A percentile compares a stretch with the other conserved stretches of the same genome.
These are phyloP conservation scores for Fusarium azukiicola DNA, from an alignment of 2,329 filamentous ascomycete species.

Conservation along the genomic window DNA sequence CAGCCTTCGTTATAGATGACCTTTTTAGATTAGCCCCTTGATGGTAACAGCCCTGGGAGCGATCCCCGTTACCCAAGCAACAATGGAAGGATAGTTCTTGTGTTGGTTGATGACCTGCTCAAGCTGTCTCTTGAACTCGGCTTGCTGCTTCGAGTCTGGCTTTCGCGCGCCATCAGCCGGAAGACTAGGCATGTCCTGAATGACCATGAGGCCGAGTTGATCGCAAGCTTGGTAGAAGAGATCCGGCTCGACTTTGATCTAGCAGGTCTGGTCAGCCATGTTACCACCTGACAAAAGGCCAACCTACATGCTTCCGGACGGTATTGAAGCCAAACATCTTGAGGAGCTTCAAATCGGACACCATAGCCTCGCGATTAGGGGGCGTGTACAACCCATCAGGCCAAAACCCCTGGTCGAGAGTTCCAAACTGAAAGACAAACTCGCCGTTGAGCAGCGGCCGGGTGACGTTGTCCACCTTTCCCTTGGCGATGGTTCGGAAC, in stretches of 20 bases:
- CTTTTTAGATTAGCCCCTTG: background rate
- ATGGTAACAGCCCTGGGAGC: rapidly evolving
- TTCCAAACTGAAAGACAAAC: conserved; percentile 84
- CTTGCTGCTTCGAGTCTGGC: conserved; percentile 73
- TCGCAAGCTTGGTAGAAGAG: conserved; percentile 86
- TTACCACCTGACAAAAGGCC: rapidly evolving
- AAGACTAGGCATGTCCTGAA: conserved; percentile 87
- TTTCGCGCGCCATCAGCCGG: conserved; percentile 51
- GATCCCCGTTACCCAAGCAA: conserved; percentile 26
- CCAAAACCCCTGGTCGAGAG: conserved; percentile 87
- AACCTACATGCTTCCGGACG: conserved; percentile 83
- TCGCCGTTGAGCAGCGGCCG: conserved; percentile 85
- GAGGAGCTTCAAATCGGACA: conserved; percentile 81
- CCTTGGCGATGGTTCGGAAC: conserved; percentile 82
- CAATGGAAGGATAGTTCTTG: conserved; percentile 41
- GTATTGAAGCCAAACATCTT: conserved; percentile 86
- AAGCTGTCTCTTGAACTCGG: conserved; percentile 83
- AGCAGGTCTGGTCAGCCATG: background rate
- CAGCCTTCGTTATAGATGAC: conserved; percentile 46
- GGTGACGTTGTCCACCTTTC: conserved; percentile 76
- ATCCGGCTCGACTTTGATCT: conserved; percentile 84
- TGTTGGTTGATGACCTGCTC: conserved; percentile 78
- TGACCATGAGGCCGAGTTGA: conserved; percentile 81
- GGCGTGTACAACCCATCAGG: conserved; percentile 84
- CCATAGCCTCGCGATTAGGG: conserved; percentile 84